A percentile compares a stretch with the other conserved stretches of the same genome.
These are phyloP conservation scores for Alternaria triticimaculans DNA, from an alignment of 2,329 filamentous ascomycete species.

Conservation along the genomic window DNA sequence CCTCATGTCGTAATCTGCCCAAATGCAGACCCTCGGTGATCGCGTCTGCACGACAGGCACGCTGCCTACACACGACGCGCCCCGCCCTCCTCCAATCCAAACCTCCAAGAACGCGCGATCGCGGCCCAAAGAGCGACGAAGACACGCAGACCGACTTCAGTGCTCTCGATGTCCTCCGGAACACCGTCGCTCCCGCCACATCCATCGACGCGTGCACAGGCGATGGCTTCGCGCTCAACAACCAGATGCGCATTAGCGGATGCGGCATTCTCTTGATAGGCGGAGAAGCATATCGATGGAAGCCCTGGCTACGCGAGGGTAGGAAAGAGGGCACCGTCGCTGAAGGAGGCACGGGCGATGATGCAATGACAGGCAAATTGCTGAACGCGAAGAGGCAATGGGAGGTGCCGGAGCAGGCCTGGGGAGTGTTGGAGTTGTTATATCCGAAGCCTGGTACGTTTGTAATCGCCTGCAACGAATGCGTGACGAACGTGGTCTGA, in stretches of 20 bases:
- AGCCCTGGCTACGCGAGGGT: slow-evolving; percentile 70
- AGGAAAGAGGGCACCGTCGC: slow-evolving; percentile 37
- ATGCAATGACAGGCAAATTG: slow-evolving; percentile 55
- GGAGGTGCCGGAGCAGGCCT: slow-evolving; percentile 73
- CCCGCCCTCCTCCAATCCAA: slow-evolving; percentile 25
- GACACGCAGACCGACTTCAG: slow-evolving; percentile 74
- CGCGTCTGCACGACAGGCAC: not conserved
- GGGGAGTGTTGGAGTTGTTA: slow-evolving; percentile 76
- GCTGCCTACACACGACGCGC: slow-evolving; percentile 31
- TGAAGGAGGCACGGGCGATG: slow-evolving; percentile 38
- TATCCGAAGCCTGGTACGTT: slow-evolving; percentile 87
- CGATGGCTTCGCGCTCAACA: slow-evolving; percentile 88
- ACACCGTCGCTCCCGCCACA: slow-evolving; percentile 77
- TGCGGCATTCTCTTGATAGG: slow-evolving; percentile 79
- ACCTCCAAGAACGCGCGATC: slow-evolving; percentile 60
- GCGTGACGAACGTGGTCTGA: slow-evolving; percentile 14
- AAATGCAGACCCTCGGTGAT: slow-evolving; percentile 4
- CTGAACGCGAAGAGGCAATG: slow-evolving; percentile 81
- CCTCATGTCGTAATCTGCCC: not conserved
- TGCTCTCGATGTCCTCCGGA: slow-evolving; percentile 78
- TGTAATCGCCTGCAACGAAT: not conserved
- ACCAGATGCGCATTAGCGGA: slow-evolving; percentile 72
- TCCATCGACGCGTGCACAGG: slow-evolving; percentile 81
- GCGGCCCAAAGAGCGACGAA: slow-evolving; percentile 67
- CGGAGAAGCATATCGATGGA: slow-evolving; percentile 89